A percentile compares a stretch with the other conserved stretches of the same genome.
Conservation (phyloP, 768 basidiomycete species). For the Collybiopsis luxurians region DNA sequence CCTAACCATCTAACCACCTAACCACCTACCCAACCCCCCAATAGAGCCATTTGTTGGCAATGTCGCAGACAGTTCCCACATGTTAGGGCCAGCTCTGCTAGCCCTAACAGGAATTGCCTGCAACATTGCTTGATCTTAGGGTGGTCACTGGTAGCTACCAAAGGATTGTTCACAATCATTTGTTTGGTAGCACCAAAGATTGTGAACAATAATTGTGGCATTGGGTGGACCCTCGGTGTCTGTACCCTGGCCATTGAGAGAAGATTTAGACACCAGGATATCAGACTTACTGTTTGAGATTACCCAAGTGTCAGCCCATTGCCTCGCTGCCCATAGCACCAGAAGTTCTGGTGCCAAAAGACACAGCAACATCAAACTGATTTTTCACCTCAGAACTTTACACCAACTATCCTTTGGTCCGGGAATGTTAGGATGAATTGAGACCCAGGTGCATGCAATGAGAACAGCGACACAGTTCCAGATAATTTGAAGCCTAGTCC, state of each 20-base stretch:
- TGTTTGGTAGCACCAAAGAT: too few species aligned
- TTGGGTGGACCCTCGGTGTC: background rate
- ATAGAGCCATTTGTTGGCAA: too few species aligned
- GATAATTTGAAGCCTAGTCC: background rate
- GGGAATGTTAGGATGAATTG: slow-evolving; percentile 11
- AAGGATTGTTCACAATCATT: too few species aligned
- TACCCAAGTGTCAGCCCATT: slow-evolving; percentile 4
- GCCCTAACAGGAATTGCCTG: too few species aligned
- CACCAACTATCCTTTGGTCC: background rate
- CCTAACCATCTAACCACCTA: too few species aligned
- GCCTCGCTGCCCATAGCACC: slow-evolving; percentile 10
- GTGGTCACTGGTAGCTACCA: too few species aligned
- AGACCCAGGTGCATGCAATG: slow-evolving; percentile 6
- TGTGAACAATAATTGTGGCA: too few species aligned
- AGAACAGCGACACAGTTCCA: slow-evolving; percentile 3
- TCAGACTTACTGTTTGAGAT: background rate
- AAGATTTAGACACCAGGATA: background rate
- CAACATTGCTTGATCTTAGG: too few species aligned
- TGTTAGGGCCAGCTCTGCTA: too few species aligned
- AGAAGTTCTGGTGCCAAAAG: slow-evolving; percentile 11
- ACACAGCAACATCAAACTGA: background rate
- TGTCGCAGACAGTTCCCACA: too few species aligned
- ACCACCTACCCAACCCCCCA: too few species aligned
- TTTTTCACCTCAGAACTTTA: background rate
- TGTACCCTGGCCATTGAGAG: background rate